Percentiles rank a stretch among this genome's conserved stretches.
Evolutionary conservation across 345 rosid species (phyloP).

Genomic region (Rubroshorea leprosula): DNA sequence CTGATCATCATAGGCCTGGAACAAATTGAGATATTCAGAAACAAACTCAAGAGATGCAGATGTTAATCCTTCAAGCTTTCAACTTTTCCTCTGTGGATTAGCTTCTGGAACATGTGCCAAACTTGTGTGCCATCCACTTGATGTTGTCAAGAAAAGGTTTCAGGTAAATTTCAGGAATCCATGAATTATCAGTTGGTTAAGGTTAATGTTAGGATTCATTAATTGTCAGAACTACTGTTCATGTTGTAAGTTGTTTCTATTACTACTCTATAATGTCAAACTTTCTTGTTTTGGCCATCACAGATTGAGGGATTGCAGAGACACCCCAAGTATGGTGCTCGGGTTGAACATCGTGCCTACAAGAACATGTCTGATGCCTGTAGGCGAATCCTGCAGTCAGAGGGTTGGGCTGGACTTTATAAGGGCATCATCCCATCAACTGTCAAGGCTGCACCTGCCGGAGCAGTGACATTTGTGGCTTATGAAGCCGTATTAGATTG

Average conservation of each 20-base stretch:
- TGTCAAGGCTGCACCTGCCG: conserved; percentile 96
- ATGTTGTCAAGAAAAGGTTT: conserved; percentile 92
- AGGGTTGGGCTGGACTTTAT: conserved; percentile 92
- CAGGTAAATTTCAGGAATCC: conserved; percentile 48
- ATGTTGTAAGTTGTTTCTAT: not conserved
- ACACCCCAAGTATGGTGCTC: conserved; percentile 86
- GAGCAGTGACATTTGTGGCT: conserved; percentile 92
- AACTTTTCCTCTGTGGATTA: conserved; percentile 80
- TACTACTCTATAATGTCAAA: not conserved
- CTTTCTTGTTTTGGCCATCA: conserved; percentile 14
- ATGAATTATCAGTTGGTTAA: not conserved
- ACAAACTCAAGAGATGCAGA: conserved; percentile 28
- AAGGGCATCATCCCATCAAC: conserved; percentile 93
- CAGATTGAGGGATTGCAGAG: conserved; percentile 89
- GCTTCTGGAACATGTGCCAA: conserved; percentile 96
- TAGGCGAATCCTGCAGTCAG: conserved; percentile 41
- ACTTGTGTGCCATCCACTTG: conserved; percentile 99
- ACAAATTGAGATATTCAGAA: conserved; percentile 33
- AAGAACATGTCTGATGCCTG: conserved; percentile 78
- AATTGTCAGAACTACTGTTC: not conserved
- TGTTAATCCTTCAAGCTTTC: conserved; percentile 60
- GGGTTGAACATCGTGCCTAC: conserved; percentile 64
- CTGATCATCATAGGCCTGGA: conserved; percentile 55
- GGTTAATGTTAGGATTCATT: not conserved
- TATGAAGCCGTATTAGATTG: conserved; percentile 73